Evolutionary conservation across 371 early-diverging fungal species (phyloP).

Genomic region (Lichtheimia hyalospora): DNA sequence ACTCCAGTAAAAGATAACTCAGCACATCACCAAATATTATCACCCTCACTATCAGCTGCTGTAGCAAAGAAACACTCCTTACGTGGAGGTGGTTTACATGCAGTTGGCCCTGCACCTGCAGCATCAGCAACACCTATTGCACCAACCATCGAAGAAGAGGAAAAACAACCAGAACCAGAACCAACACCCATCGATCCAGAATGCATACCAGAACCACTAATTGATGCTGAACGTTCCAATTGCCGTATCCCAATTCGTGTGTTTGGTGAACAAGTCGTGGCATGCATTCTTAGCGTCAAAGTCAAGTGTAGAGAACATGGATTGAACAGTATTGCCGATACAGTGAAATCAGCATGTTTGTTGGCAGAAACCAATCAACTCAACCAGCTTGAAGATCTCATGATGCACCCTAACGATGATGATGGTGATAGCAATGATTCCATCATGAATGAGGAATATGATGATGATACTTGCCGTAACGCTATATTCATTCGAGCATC

Average conservation of each 20-base stretch:
- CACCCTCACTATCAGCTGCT: conserved; percentile 17
- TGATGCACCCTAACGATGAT: conserved; percentile 7
- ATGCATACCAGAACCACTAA: conserved; percentile 48
- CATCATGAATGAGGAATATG: background rate
- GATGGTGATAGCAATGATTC: conserved; percentile 7
- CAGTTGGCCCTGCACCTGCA: background rate
- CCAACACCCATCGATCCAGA: conserved; percentile 27
- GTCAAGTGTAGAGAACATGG: conserved; percentile 54
- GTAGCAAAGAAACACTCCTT: conserved; percentile 17
- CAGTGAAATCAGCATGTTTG: conserved; percentile 26
- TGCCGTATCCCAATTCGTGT: conserved; percentile 49
- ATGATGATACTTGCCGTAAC: conserved; percentile 8
- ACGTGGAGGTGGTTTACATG: conserved; percentile 7
- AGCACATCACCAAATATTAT: background rate
- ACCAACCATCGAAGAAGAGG: too few species aligned
- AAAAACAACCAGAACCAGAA: conserved; percentile 16
- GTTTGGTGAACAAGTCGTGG: conserved; percentile 50
- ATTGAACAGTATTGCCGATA: conserved; percentile 33
- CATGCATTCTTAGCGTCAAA: conserved; percentile 54
- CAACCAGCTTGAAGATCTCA: conserved; percentile 8
- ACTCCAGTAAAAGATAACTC: background rate
- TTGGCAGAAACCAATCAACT: conserved; percentile 17
- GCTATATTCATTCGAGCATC: conserved; percentile 52
- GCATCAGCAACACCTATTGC: too few species aligned
- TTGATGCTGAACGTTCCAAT: conserved; percentile 50